These are phyloP conservation scores for Suillus clintonianus DNA, from an alignment of 768 basidiomycete species.

Conservation along the genomic window DNA sequence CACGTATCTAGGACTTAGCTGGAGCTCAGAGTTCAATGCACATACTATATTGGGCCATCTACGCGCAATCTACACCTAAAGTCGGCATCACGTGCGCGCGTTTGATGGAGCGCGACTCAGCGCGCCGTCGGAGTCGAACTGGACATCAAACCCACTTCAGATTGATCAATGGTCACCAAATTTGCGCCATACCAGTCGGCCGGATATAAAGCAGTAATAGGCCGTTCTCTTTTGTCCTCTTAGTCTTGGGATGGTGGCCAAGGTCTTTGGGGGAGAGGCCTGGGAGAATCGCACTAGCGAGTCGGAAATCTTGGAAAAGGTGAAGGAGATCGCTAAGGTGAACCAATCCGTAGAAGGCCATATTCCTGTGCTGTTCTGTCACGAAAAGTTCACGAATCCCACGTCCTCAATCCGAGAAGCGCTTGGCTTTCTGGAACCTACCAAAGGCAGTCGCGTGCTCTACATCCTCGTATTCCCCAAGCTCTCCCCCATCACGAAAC, in stretches of 20 bases:
- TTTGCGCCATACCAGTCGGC: background rate
- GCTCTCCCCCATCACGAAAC: background rate
- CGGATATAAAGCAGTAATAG: too few relatives aligned
- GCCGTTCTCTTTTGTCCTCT: too few relatives aligned
- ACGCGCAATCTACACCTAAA: too few relatives aligned
- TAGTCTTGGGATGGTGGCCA: background rate
- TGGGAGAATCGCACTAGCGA: background rate
- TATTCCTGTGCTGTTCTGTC: background rate
- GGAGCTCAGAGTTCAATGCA: too few relatives aligned
- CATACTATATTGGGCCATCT: too few relatives aligned
- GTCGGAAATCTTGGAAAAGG: background rate
- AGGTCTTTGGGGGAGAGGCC: background rate
- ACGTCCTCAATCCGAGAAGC: too few relatives aligned
- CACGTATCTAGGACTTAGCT: too few relatives aligned
- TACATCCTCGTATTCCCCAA: background rate
- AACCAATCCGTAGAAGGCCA: too few relatives aligned
- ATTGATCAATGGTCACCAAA: background rate
- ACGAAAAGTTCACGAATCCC: background rate
- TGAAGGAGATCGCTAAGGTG: background rate
- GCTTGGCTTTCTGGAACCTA: too few relatives aligned
- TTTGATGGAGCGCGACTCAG: too few relatives aligned
- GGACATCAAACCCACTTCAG: background rate
- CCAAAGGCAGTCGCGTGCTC: background rate
- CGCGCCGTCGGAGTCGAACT: too few relatives aligned
- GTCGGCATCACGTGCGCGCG: too few relatives aligned